Percentiles rank a stretch among this genome's conserved stretches.
These are phyloP conservation scores for Fragaria iinumae DNA, from an alignment of 306 rosid species.

Conservation along the genomic window DNA sequence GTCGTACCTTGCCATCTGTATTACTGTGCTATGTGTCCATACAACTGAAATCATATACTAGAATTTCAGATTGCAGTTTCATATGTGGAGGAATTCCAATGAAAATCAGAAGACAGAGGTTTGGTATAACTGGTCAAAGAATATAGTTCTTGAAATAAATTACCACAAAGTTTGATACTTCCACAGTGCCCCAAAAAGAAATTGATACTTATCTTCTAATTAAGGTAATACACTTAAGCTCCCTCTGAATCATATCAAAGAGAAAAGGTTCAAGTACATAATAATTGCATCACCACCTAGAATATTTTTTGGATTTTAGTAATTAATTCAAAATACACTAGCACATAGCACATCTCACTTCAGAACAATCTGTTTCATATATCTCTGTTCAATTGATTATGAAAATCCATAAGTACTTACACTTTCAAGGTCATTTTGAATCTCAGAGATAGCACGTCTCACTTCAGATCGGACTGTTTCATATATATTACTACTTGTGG, in stretches of 20 bases:
- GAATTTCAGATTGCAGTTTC: neutral
- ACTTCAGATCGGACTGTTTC: slow-evolving; percentile 89
- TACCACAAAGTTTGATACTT: neutral
- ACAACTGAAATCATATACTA: neutral
- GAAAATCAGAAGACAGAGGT: neutral
- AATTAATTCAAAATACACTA: neutral
- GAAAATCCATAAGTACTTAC: slow-evolving; percentile 36
- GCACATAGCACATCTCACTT: neutral
- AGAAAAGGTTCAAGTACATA: neutral
- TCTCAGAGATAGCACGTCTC: slow-evolving; percentile 79
- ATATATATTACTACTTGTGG: slow-evolving; percentile 50
- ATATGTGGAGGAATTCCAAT: neutral
- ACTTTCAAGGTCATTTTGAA: slow-evolving; percentile 74
- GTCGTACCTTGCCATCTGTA: neutral
- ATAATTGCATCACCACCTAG: neutral
- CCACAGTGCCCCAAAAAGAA: neutral
- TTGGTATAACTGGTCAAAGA: neutral
- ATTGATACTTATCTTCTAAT: neutral
- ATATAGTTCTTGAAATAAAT: neutral
- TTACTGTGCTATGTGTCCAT: neutral
- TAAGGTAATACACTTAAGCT: neutral
- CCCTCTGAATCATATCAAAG: neutral
- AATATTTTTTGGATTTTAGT: neutral
- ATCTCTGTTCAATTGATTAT: neutral
- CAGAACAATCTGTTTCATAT: neutral